phyloP scores from a whole-genome alignment of 1,284 basidiomycete species.

The Ustilago crameri region DNA sequence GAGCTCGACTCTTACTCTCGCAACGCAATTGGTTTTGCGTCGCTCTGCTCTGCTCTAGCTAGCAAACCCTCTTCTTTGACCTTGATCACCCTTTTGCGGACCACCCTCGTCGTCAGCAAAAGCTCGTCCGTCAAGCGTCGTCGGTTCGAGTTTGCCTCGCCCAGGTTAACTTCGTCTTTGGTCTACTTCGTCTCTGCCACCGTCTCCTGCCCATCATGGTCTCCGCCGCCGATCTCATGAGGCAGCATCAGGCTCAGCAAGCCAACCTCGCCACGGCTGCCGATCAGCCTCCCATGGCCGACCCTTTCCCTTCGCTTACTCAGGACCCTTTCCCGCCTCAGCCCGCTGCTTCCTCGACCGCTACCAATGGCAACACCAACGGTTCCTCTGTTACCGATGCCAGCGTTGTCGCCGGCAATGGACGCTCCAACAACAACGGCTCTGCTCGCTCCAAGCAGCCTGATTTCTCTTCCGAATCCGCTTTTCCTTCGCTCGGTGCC shows the following conservation, averaged over 20 bases:
- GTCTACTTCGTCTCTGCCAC: conserved; percentile 42
- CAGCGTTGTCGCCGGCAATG: conserved; percentile 21
- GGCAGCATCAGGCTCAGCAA: conserved; percentile 48
- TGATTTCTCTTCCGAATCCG: conserved; percentile 63
- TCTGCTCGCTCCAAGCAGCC: conserved; percentile 35
- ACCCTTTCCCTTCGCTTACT: conserved; percentile 62
- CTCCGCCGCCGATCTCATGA: conserved; percentile 62
- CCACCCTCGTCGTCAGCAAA: conserved; percentile 8
- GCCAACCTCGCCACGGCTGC: conserved; percentile 41
- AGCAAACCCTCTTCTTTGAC: background rate
- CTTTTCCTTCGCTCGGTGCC: conserved; percentile 68
- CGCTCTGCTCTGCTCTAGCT: background rate
- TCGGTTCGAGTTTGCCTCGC: conserved; percentile 27
- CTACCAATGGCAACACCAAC: conserved; percentile 11
- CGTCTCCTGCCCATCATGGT: conserved; percentile 47
- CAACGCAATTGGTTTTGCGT: conserved; percentile 5
- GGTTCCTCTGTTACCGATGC: conserved; percentile 12
- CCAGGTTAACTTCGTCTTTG: conserved; percentile 48
- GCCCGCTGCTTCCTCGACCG: conserved; percentile 14
- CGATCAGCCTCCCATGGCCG: conserved; percentile 49
- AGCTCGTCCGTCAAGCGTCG: background rate
- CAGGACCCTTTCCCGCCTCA: conserved; percentile 59
- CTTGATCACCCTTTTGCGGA: background rate
- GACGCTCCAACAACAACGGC: conserved; percentile 32
- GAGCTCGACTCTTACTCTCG: background rate